Percentiles rank a stretch among this genome's conserved stretches.
Evolutionary conservation across 148 eudicot species (phyloP).

Genomic region (Cornus kousa): DNA sequence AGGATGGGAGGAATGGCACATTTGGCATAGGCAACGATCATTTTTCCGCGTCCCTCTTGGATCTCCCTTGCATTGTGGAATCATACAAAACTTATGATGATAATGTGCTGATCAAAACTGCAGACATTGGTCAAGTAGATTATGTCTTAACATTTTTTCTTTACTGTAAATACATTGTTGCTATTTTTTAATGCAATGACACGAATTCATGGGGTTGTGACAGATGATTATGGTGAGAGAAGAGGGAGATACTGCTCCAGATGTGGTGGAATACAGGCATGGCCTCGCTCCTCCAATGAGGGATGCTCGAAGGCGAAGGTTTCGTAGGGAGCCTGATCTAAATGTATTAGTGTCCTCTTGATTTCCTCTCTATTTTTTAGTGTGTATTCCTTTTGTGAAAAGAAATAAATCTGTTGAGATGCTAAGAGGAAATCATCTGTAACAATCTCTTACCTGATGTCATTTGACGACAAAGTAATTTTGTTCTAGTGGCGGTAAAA

Average conservation of each 20-base stretch:
- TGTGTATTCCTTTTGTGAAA: background rate
- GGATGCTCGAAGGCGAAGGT: constrained; percentile 95
- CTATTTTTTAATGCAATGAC: background rate
- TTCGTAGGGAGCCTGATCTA: constrained; percentile 89
- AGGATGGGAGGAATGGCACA: constrained; percentile 86
- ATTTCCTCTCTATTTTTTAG: background rate
- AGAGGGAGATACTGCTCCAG: constrained; percentile 72
- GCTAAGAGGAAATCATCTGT: background rate
- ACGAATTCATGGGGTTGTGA: constrained; percentile 15
- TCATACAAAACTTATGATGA: constrained; percentile 96
- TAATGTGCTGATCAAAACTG: constrained; percentile 79
- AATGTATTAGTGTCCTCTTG: constrained; percentile 41
- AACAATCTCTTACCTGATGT: too few species aligned
- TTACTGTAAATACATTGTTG: background rate
- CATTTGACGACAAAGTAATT: background rate
- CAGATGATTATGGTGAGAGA: constrained; percentile 95
- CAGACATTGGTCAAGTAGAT: constrained; percentile 92
- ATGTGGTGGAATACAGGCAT: constrained; percentile 63
- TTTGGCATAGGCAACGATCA: constrained; percentile 72
- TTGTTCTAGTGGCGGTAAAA: background rate
- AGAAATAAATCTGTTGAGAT: background rate
- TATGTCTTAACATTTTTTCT: background rate
- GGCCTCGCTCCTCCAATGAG: constrained; percentile 96
- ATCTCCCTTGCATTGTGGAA: constrained; percentile 80
- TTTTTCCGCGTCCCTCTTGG: constrained; percentile 81